phyloP scores from a whole-genome alignment of 768 basidiomycete genomes.

The Podaxis rugospora region DNA sequence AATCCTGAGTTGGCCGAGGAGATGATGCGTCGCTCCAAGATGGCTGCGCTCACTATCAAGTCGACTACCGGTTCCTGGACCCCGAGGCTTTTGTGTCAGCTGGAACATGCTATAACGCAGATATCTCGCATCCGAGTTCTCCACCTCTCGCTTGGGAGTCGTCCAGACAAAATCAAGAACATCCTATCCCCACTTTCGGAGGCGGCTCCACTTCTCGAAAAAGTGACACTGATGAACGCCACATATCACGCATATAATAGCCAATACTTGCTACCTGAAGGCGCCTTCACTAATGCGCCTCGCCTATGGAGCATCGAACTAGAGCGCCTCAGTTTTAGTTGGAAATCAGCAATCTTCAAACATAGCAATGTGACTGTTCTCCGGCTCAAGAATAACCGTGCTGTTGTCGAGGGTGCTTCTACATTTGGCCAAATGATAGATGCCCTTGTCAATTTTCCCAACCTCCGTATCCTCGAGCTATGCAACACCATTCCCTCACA shows the following conservation, averaged over 20 bases:
- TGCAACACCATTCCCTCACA: background rate
- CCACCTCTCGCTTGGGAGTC: conserved; percentile 19
- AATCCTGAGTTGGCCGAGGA: conserved; percentile 33
- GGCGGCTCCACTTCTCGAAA: conserved; percentile 4
- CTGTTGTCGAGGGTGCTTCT: background rate
- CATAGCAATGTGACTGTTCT: conserved; percentile 2
- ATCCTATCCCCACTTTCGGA: background rate
- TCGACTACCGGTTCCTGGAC: conserved; percentile 17
- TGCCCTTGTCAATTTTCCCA: background rate
- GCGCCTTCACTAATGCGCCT: background rate
- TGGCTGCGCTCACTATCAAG: conserved; percentile 28
- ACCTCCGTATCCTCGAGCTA: conserved; percentile 4
- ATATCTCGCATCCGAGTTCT: conserved; percentile 29
- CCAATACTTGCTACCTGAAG: background rate
- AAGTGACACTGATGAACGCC: background rate
- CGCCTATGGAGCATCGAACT: conserved; percentile 1
- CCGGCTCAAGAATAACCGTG: background rate
- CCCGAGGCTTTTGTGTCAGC: conserved; percentile 22
- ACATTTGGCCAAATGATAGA: conserved; percentile 1
- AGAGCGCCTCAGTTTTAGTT: background rate
- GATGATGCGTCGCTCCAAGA: conserved; percentile 42
- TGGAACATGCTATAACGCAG: conserved; percentile 15
- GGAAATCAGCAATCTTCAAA: conserved; percentile 6
- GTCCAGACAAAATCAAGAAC: background rate
- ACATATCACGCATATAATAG: background rate